phyloP scores from a whole-genome alignment of 2,329 filamentous ascomycete species.

The Moelleriella libera region DNA sequence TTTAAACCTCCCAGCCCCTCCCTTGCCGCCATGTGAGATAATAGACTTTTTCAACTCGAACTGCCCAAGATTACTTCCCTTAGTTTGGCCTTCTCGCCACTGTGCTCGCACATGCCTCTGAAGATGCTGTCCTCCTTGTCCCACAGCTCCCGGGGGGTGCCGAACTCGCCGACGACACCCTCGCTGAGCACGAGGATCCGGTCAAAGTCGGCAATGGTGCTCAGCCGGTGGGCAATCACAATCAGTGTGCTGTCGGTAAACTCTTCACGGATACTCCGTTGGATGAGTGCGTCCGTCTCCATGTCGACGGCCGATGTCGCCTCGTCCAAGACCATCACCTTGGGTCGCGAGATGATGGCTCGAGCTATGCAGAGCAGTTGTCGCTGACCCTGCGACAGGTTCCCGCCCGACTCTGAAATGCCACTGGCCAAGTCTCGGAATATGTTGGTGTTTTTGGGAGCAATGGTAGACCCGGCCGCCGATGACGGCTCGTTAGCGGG shows the following conservation, averaged over 20 bases:
- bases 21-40: no score
- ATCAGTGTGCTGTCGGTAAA: conserved; percentile 55
- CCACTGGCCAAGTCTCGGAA: conserved; percentile 48
- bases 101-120: conserved; percentile 47
- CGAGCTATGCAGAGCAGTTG: conserved; percentile 64
- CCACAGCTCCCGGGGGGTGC: conserved; percentile 48
- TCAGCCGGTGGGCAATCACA: conserved; percentile 63
- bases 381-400: conserved; percentile 62
- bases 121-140: conserved; percentile 38
- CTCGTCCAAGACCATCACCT: conserved; percentile 70
- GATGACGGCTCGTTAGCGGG: conserved; percentile 24
- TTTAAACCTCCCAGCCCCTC: no score
- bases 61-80: conserved; percentile 26
- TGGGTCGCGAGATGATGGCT: conserved; percentile 56
- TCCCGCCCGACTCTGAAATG: conserved; percentile 59
- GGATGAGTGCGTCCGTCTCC: conserved; percentile 60
- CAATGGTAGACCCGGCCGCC: conserved; percentile 16
- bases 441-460: conserved; percentile 44
- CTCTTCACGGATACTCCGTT: conserved; percentile 57
- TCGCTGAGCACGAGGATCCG: conserved; percentile 58
- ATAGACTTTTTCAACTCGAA: not conserved
- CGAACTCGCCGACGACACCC: conserved; percentile 54
- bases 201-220: conserved; percentile 67
- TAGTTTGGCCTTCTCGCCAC: conserved; percentile 42
- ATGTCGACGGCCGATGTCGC: conserved; percentile 70